Conservation (phyloP, 345 rosid genomes). For the Kandelia obovata region DNA sequence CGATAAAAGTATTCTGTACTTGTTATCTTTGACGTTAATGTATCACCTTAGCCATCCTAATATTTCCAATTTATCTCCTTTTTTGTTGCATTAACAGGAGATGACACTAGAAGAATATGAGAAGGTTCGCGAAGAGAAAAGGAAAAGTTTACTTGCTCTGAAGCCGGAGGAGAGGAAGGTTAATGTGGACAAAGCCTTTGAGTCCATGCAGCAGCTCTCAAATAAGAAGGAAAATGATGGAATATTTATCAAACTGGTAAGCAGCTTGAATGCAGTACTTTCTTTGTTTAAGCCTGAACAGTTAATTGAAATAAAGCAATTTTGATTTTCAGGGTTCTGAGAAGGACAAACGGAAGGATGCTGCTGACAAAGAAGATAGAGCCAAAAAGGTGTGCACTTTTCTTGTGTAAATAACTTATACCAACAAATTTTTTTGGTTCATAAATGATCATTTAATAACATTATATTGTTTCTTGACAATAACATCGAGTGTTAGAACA, state of each 20-base stretch:
- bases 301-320: not conserved
- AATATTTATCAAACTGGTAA: conserved; percentile 55
- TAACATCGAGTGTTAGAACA: too few species aligned
- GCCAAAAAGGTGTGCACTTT: conserved; percentile 46
- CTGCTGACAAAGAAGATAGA: conserved; percentile 59
- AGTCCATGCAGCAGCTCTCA: conserved; percentile 65
- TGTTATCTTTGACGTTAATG: too few species aligned
- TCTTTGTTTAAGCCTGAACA: not conserved
- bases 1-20: too few species aligned
- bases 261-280: not conserved
- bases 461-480: too few species aligned
- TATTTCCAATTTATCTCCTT: not conserved
- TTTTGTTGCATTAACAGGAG: conserved; percentile 10
- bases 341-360: conserved; percentile 63
- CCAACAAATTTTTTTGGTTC: too few species aligned
- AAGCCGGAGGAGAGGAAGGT: conserved; percentile 68
- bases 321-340: conserved; percentile 48
- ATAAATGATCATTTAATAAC: too few species aligned
- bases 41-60: too few species aligned
- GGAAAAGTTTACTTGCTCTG: conserved; percentile 51
- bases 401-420: not conserved
- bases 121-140: conserved; percentile 55
- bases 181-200: conserved; percentile 52
- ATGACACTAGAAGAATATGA: conserved; percentile 28
- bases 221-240: conserved; percentile 57